Conservation (phyloP, 2,329 filamentous ascomycete genomes). For the Aaosphaeria pasadenensis region DNA sequence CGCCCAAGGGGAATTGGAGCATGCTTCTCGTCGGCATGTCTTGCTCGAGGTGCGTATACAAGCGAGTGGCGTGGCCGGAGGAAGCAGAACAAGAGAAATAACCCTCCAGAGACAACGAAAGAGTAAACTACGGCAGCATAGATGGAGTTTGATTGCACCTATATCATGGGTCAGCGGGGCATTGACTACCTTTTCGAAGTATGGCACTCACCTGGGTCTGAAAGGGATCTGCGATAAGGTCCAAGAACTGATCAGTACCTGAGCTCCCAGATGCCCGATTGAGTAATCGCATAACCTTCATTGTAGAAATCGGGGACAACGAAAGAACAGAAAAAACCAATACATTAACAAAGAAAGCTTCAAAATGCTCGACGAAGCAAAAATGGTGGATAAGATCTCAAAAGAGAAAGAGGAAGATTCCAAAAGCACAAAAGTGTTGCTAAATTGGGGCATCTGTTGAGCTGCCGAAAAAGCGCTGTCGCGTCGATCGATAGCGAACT, state of each 20-base stretch:
- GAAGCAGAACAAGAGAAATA: conserved; percentile 81
- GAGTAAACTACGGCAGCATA: conserved; percentile 79
- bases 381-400: neutral
- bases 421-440: too few species aligned
- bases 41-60: conserved; percentile 90
- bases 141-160: conserved; percentile 64
- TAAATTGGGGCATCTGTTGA: too few species aligned
- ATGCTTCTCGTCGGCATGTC: conserved; percentile 88
- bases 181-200: neutral
- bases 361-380: too few species aligned
- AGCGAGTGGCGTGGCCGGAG: conserved; percentile 85
- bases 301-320: too few species aligned
- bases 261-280: neutral
- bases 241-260: conserved; percentile 35
- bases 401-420: conserved; percentile 4
- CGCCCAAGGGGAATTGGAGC: conserved; percentile 80
- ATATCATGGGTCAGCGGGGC: neutral
- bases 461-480: too few species aligned
- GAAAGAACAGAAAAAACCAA: too few species aligned
- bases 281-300: neutral
- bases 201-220: neutral
- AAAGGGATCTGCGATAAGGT: conserved; percentile 41
- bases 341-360: too few species aligned
- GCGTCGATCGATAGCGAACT: too few species aligned
- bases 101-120: conserved; percentile 67